Evolutionary conservation across 2,329 filamentous ascomycete species (phyloP).

Genomic region (Orbilia blumenaviensis): DNA sequence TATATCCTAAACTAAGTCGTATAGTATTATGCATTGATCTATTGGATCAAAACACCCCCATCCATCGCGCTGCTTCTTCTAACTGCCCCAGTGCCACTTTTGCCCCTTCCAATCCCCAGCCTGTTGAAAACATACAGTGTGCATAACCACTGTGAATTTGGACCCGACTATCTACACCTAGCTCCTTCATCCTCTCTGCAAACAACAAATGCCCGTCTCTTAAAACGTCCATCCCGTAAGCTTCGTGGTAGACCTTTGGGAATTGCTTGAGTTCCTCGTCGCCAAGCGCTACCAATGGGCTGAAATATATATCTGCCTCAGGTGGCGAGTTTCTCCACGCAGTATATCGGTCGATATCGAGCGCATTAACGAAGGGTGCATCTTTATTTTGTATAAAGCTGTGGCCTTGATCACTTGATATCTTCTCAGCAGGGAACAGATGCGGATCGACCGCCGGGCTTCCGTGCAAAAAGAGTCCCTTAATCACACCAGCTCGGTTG

Average conservation of each 20-base stretch:
- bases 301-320: slow-evolving; percentile 40
- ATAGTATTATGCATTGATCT: background rate
- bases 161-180: slow-evolving; percentile 16
- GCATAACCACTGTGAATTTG: slow-evolving; percentile 27
- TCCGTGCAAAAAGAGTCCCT: slow-evolving; percentile 29
- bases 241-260: slow-evolving; percentile 28
- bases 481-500: slow-evolving; percentile 10
- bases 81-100: slow-evolving; percentile 8
- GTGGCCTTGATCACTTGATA: background rate
- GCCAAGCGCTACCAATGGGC: slow-evolving; percentile 34
- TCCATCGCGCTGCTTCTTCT: slow-evolving; percentile 1
- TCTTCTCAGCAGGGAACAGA: slow-evolving; percentile 35
- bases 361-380: slow-evolving; percentile 21
- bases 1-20: too few species aligned
- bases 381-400: slow-evolving; percentile 45
- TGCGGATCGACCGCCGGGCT: background rate
- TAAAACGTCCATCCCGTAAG: slow-evolving; percentile 47
- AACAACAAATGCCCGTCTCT: slow-evolving; percentile 46
- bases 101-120: slow-evolving; percentile 11
- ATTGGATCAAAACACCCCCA: slow-evolving; percentile 25
- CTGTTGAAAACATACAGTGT: slow-evolving; percentile 17
- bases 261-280: slow-evolving; percentile 29
- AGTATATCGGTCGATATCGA: background rate
- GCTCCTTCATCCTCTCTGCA: slow-evolving; percentile 30
- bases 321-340: slow-evolving; percentile 41